Evolutionary conservation across 257 asterid genomes (phyloP).

Genomic region (Coffea canephora): DNA sequence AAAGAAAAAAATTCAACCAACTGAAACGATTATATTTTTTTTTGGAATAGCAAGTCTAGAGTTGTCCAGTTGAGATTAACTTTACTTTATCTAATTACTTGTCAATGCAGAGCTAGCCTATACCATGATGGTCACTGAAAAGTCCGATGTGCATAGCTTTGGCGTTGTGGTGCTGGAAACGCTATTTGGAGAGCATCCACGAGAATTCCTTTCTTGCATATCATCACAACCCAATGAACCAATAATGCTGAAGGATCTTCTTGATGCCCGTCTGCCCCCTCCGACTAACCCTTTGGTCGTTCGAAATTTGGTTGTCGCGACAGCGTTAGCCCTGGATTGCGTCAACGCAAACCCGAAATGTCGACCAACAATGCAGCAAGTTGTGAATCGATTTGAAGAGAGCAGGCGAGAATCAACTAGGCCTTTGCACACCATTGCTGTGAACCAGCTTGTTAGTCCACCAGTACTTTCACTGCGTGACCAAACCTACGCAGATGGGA

Average conservation of each 20-base stretch:
- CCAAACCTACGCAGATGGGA: no score
- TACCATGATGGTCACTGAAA: background rate
- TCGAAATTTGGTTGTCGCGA: background rate
- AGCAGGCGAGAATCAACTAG: no score
- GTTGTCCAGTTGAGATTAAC: no score
- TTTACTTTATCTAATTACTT: no score
- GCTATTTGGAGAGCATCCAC: slow-evolving; percentile 9
- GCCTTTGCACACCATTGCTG: background rate
- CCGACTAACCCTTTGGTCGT: background rate
- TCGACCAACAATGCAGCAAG: slow-evolving; percentile 5
- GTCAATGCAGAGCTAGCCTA: background rate
- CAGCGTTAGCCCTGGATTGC: background rate
- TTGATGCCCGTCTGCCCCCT: background rate
- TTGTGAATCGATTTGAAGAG: background rate
- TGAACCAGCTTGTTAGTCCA: no score
- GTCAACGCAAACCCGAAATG: background rate
- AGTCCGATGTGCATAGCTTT: slow-evolving; percentile 4
- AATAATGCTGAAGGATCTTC: background rate
- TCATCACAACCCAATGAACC: background rate
- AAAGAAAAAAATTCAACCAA: no score
- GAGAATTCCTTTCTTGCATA: slow-evolving; percentile 1
- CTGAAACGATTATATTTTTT: no score
- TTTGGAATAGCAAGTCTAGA: no score
- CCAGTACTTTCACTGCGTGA: no score
- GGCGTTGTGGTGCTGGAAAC: slow-evolving; percentile 10